phyloP scores from a whole-genome alignment of 2,329 filamentous ascomycete species.

The Fusarium sp. region DNA sequence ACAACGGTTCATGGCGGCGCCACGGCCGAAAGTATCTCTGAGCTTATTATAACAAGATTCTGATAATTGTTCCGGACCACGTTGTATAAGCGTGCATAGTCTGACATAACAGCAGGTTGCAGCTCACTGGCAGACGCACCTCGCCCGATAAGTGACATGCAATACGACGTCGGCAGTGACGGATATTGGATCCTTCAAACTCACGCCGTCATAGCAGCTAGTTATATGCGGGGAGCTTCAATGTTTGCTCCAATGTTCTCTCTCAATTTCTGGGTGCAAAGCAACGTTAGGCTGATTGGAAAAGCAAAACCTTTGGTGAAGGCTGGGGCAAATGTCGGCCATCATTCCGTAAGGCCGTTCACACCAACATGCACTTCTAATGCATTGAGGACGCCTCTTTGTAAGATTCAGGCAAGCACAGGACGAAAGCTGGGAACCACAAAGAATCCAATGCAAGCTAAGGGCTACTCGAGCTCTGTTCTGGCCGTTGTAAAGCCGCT shows the following conservation, averaged over 20 bases:
- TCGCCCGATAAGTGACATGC: background rate
- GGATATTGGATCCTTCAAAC: background rate
- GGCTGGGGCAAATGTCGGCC: background rate
- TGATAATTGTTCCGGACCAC: background rate
- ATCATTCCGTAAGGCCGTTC: background rate
- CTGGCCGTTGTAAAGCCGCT: background rate
- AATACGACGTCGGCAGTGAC: conserved; percentile 4
- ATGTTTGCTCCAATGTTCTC: background rate
- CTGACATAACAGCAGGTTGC: background rate
- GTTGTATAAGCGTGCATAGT: background rate
- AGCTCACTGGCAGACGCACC: background rate
- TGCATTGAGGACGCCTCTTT: conserved; percentile 7
- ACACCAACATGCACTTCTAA: background rate
- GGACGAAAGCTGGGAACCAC: background rate
- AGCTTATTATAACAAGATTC: background rate
- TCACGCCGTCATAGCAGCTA: background rate
- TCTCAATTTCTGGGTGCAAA: background rate
- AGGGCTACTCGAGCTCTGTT: background rate
- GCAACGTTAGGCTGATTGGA: background rate
- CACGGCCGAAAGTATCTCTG: background rate
- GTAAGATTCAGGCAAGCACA: background rate
- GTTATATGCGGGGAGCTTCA: background rate
- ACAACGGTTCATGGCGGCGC: conserved; percentile 1
- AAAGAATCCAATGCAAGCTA: background rate
- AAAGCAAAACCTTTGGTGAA: background rate